A percentile compares a stretch with the other conserved stretches of the same genome.
Evolutionary conservation across 345 rosid genomes (phyloP).

Genomic region (Schrenkiella parvula): DNA sequence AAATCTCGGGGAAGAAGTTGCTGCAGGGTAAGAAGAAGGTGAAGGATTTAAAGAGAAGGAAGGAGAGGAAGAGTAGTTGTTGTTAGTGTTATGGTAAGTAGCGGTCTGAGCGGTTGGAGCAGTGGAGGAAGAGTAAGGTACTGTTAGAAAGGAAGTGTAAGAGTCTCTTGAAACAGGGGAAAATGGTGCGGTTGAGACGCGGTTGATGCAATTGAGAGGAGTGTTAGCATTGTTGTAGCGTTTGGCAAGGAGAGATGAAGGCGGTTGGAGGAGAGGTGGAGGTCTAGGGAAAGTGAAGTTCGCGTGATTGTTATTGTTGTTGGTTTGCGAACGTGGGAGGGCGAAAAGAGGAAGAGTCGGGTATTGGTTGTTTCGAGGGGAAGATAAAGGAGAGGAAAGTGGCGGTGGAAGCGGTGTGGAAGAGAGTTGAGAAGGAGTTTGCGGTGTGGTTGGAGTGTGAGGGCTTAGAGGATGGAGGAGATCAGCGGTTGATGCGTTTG

Average conservation of each 20-base stretch:
- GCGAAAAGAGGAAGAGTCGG: conserved; percentile 48
- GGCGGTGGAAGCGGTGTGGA: conserved; percentile 34
- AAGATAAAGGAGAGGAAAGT: conserved; percentile 33
- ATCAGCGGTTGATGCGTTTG: conserved; percentile 18
- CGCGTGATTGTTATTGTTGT: not conserved
- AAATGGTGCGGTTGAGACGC: conserved; percentile 33
- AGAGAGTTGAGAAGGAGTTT: conserved; percentile 32
- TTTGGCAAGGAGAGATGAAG: conserved; percentile 38
- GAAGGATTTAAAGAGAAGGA: conserved; percentile 33
- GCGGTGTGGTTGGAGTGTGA: conserved; percentile 34
- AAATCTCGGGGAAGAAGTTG: conserved; percentile 24
- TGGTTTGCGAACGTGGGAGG: conserved; percentile 17
- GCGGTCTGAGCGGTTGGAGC: conserved; percentile 22
- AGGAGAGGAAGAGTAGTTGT: conserved; percentile 21
- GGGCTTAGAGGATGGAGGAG: conserved; percentile 36
- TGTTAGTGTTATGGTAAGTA: conserved; percentile 22
- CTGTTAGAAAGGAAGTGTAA: conserved; percentile 27
- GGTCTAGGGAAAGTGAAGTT: conserved; percentile 39
- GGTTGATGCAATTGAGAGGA: conserved; percentile 8
- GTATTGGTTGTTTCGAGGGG: conserved; percentile 33
- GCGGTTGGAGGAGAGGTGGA: conserved; percentile 48
- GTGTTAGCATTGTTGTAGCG: conserved; percentile 30
- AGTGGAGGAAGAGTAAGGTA: conserved; percentile 29
- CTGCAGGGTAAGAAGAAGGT: conserved; percentile 25
- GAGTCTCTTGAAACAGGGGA: conserved; percentile 29